Evolutionary conservation across 176 grass and related monocot species (phyloP), one percentile per base, ranked within the genome.

Genomic region (Secale cereale): DNA sequence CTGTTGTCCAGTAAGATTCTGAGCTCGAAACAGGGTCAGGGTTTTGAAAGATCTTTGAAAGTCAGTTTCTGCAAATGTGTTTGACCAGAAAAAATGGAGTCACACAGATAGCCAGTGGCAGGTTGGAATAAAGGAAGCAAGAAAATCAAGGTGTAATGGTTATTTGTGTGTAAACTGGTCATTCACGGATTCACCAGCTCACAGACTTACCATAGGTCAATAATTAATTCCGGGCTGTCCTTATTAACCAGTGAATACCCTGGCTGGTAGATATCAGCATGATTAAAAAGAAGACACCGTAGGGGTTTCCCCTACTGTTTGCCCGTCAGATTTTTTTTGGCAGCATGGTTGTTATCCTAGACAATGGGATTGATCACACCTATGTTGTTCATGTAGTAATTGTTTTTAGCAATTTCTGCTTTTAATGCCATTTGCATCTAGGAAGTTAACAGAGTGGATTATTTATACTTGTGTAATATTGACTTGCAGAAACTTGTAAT

Each of bases 31-130:
- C 7, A 22, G 35, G 17, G 20, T 26, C 75, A 75, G 41, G 9
- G 19, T 10, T 85, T 85, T 26, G 61, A 39, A 76, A 19, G 32
- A 81, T 81, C 41, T 43, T 56, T 62, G 41, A 17, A 12, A 75
- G 43, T 27, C 28, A 46, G 36, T 62, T 43, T 31, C 19, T 73
- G 17, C 20, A 22, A 43, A 57, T 66, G 28, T 5, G 50, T 10
- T 82, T 29, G 8, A 16, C 54, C 20, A 20, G 36, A 60, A 82
- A 59, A 17, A 41, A 52, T 52, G 31, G 17, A 48, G 67, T 43
- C 3, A 4, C 14, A 7, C 19, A n/a, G 10, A 31, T 11, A 20
- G 17, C 27, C 6, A 27, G 45, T 69, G 0, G 64, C 7, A 50
- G 22, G 50, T 75, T 60, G 64, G 82, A 16, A 22, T 65, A 61